Conservation (phyloP, 2,329 filamentous ascomycete species). For the Aspergillus bombycis region DNA sequence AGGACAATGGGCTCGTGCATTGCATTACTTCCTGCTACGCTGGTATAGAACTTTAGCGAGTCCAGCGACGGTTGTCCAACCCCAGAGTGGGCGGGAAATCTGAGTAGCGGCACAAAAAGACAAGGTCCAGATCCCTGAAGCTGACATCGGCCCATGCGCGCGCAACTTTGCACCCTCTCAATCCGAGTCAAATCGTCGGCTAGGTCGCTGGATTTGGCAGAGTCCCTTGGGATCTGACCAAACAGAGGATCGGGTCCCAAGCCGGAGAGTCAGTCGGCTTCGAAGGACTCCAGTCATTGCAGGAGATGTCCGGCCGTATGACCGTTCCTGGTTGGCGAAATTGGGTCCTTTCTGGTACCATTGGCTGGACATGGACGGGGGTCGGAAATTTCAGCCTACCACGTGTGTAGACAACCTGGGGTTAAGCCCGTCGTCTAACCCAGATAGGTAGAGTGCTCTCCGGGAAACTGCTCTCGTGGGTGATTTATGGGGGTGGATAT, state of each 20-base stretch:
- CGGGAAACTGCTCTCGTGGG: too few species aligned
- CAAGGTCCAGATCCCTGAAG: constrained; percentile 1
- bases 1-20: background rate
- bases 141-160: constrained; percentile 6
- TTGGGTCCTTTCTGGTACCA: background rate
- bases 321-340: constrained; percentile 6
- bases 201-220: constrained; percentile 4
- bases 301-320: constrained; percentile 2
- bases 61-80: background rate
- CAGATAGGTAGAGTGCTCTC: background rate
- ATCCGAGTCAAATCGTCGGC: background rate
- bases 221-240: constrained; percentile 17
- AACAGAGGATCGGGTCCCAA: constrained; percentile 29
- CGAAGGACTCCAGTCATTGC: background rate
- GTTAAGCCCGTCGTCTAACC: background rate
- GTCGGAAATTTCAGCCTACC: constrained; percentile 18
- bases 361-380: constrained; percentile 7
- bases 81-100: background rate
- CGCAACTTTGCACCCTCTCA: background rate
- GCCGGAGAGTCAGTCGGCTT: constrained; percentile 17
- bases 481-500: background rate
- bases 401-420: constrained; percentile 12
- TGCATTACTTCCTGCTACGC: background rate
- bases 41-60: background rate
- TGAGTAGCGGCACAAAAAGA: background rate